A percentile compares a stretch with the other conserved stretches of the same genome.
Evolutionary conservation across 805 yeast species (phyloP).

Genomic region (Jamesozyma hellenica): DNA sequence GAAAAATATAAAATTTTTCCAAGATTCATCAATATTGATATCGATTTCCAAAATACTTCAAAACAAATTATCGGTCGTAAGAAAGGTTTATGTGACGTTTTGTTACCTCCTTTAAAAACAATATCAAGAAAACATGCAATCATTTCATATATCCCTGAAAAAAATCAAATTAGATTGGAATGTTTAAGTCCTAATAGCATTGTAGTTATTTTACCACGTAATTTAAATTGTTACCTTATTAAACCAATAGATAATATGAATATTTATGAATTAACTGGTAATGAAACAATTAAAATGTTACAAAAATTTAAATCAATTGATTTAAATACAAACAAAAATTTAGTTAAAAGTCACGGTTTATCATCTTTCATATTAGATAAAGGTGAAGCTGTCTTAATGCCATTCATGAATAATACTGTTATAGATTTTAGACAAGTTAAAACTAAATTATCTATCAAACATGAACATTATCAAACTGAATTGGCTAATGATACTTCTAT

Average conservation of each 20-base stretch:
- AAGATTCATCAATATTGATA: conserved; percentile 7
- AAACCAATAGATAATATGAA: conserved; percentile 12
- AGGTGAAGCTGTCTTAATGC: conserved; percentile 56
- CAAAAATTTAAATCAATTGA: conserved; percentile 4
- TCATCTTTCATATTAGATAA: conserved; percentile 36
- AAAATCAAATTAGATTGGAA: conserved; percentile 39
- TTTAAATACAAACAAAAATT: conserved; percentile 6
- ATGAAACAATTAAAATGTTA: conserved; percentile 4
- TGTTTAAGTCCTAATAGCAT: conserved; percentile 83
- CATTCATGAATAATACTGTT: conserved; percentile 50
- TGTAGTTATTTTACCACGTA: conserved; percentile 49
- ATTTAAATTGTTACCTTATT: conserved; percentile 27
- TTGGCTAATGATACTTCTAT: too few relatives aligned
- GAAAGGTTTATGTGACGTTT: conserved; percentile 19
- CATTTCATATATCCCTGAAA: conserved; percentile 32
- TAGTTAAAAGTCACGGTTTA: conserved; percentile 11
- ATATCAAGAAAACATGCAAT: conserved; percentile 28
- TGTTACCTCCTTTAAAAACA: conserved; percentile 23
- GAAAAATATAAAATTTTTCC: background rate
- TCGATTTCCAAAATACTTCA: conserved; percentile 14
- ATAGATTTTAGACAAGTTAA: conserved; percentile 49
- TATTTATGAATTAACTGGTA: conserved; percentile 19
- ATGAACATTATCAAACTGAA: too few relatives aligned
- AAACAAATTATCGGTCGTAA: conserved; percentile 25
- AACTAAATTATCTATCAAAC: conserved; percentile 18